Conservation (phyloP, 768 basidiomycete genomes). For the Vararia minispora region DNA sequence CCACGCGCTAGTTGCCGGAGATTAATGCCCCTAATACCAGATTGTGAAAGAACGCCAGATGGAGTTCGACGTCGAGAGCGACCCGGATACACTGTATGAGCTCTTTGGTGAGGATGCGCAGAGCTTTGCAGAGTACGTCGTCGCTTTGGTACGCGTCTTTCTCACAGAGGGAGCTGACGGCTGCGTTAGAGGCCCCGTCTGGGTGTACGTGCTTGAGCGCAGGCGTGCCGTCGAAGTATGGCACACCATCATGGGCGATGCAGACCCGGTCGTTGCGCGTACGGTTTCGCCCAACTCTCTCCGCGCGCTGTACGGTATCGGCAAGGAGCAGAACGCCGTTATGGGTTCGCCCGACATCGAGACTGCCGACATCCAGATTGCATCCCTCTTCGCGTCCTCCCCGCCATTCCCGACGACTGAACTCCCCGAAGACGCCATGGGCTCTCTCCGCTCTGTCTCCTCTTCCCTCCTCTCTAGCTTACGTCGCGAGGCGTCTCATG, state of each 20-base stretch:
- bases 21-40: constrained; percentile 23
- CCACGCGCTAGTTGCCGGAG: background rate
- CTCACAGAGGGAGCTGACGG: background rate
- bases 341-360: constrained; percentile 61
- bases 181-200: constrained; percentile 61
- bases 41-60: constrained; percentile 84
- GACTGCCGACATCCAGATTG: constrained; percentile 72
- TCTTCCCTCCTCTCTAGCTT: constrained; percentile 37
- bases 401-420: constrained; percentile 68
- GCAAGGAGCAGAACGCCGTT: constrained; percentile 45
- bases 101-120: constrained; percentile 70
- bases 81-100: constrained; percentile 69
- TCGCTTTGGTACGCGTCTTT: background rate
- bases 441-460: constrained; percentile 31
- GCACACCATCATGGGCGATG: constrained; percentile 63
- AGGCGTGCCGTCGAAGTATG: constrained; percentile 73
- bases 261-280: constrained; percentile 47
- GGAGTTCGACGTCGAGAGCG: constrained; percentile 78
- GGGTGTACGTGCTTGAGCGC: constrained; percentile 85
- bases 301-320: constrained; percentile 56
- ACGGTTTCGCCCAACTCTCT: constrained; percentile 49
- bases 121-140: constrained; percentile 65
- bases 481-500: constrained; percentile 21
- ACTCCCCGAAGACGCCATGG: constrained; percentile 33
- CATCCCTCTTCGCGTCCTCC: constrained; percentile 69